Percentiles rank a stretch among this genome's conserved stretches.
phyloP scores from a whole-genome alignment of 768 basidiomycete species.

The Austroboletus eburneus region DNA sequence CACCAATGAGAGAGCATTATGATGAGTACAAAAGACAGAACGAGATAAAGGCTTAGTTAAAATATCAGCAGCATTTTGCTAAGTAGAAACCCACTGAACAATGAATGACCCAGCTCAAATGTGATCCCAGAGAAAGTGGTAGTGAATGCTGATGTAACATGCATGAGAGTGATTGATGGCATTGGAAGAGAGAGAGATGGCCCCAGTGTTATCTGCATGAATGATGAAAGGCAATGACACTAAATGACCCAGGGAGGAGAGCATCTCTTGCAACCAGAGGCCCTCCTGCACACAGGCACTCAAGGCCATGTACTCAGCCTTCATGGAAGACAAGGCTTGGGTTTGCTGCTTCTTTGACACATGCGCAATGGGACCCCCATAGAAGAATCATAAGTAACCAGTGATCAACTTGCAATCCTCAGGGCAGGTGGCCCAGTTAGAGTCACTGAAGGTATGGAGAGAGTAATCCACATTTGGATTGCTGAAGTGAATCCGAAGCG shows the following conservation, averaged over 20 bases:
- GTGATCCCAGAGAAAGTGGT: neutral
- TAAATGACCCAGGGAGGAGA: neutral
- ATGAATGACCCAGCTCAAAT: neutral
- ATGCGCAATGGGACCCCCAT: neutral
- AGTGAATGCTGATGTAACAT: neutral
- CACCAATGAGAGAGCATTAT: no score
- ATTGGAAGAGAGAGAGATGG: neutral
- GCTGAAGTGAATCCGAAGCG: neutral
- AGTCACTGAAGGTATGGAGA: neutral
- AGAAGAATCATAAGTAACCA: neutral
- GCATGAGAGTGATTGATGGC: neutral
- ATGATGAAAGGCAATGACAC: neutral
- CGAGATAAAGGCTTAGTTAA: neutral
- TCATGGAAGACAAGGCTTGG: neutral
- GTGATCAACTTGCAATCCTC: neutral
- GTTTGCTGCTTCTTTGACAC: neutral
- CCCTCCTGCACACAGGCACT: neutral
- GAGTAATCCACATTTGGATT: neutral
- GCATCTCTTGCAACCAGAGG: neutral
- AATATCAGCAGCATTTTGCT: neutral
- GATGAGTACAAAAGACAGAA: neutral
- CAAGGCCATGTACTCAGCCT: neutral
- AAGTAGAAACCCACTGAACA: neutral
- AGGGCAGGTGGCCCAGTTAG: neutral
- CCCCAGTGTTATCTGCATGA: neutral